Conservation (phyloP, 2,329 filamentous ascomycete species). For the Pseudocercospora macadamiae region DNA sequence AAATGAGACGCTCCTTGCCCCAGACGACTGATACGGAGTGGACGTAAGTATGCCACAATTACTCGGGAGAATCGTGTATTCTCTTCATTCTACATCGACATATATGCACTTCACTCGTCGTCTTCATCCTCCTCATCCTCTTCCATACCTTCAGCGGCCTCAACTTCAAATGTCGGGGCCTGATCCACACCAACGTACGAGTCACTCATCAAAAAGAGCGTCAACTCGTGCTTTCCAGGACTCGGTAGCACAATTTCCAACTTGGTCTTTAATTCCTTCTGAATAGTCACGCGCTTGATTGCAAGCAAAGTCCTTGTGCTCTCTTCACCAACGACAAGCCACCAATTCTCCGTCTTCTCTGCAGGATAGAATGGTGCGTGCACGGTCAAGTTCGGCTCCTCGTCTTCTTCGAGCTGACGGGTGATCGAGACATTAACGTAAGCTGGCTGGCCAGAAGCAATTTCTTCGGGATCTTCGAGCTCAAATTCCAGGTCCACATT, state of each 20-base stretch:
- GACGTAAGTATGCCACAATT: no score
- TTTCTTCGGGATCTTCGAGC: conserved; percentile 76
- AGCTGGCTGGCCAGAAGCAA: conserved; percentile 78
- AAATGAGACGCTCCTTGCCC: no score
- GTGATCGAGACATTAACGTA: conserved; percentile 84
- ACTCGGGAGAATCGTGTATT: no score
- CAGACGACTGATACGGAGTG: no score
- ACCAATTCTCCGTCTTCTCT: conserved; percentile 97
- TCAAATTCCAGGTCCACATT: conserved; percentile 91
- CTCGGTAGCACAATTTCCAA: conserved; percentile 87
- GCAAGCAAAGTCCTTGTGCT: conserved; percentile 82
- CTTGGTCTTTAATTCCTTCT: conserved; percentile 72
- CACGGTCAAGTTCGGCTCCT: conserved; percentile 77
- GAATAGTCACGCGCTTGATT: conserved; percentile 92
- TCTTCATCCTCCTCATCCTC: conserved; percentile 78
- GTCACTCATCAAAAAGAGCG: conserved; percentile 94
- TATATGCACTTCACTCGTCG: background rate
- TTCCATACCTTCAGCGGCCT: conserved; percentile 89
- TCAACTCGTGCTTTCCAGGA: conserved; percentile 82
- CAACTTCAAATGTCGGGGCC: conserved; percentile 84
- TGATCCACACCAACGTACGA: conserved; percentile 97
- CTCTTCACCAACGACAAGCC: conserved; percentile 94
- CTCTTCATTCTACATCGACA: no score
- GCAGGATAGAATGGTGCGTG: conserved; percentile 93
- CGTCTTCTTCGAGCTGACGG: conserved; percentile 74